Evolutionary conservation across 768 basidiomycete genomes (phyloP), one percentile per base, ranked within the genome.

Genomic region (Russula sp.): DNA sequence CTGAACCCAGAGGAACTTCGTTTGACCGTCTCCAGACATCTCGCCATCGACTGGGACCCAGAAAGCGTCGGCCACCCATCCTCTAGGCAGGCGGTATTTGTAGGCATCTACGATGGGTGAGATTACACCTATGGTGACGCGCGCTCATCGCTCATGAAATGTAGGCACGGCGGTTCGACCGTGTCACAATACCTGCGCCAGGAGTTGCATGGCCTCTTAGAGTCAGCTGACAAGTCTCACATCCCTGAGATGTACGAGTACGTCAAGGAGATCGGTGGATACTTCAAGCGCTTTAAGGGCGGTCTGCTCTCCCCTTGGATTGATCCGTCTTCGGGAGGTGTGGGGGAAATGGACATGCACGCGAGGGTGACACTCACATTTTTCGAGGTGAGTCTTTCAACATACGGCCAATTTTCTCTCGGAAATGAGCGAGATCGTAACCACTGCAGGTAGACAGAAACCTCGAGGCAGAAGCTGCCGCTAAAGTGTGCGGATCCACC

Each of bases 101-200:
- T 93, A 42, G 94, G 94, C 35, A 87, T 97, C 61, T 97, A 94
- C 72, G 94, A 97, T 62, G 94, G 94, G 91, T 91, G 69, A 61
- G 60, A 81, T 72, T 56, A 35, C 39, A n/a, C 49, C 35, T 55
- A 8, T 52, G 61, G 34, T 50, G 16, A 54, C 47, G 44, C 27
- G 22, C n/a, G 9, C 55, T 11, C 6, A 16, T 32, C 7, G 34
- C 27, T 60, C 63, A 62, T 65, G 52, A 45, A 49, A n/a, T 34
- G n/a, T 62, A 94, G 91, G 8, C 94, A 97, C 70, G 94, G 94
- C 7, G 94, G 94, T 9, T 87, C 87, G n/a, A 87, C 87, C 10
- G 93, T 95, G 18, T 88, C 94, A 2, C 85, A 91, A 63, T 94
- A 86, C 73, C 78, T 94, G 35, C 85, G 88, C 20, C 87, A 94